These are phyloP conservation scores for Fusarium burgessii DNA, from an alignment of 2,329 filamentous ascomycete genomes.

Conservation along the genomic window DNA sequence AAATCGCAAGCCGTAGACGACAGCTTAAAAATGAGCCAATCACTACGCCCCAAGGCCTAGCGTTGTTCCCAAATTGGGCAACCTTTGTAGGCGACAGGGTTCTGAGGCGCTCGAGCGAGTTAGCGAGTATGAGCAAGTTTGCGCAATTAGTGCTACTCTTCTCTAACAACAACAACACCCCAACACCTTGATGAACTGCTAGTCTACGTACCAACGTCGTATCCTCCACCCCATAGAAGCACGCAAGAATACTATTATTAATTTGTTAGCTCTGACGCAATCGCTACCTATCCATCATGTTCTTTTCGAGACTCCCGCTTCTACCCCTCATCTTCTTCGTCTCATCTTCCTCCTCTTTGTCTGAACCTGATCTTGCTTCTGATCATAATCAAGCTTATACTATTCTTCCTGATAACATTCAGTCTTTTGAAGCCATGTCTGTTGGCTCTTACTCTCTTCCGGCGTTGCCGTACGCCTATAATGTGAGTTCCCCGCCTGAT, in stretches of 20 bases:
- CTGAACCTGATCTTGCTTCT: slow-evolving; percentile 5
- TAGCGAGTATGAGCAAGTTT: slow-evolving; percentile 49
- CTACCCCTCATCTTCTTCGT: slow-evolving; percentile 39
- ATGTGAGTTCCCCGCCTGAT: slow-evolving; percentile 63
- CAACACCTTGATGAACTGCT: slow-evolving; percentile 36
- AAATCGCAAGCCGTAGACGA: background rate
- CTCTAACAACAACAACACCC: slow-evolving; percentile 20
- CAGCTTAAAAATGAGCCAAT: slow-evolving; percentile 46
- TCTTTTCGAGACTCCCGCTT: slow-evolving; percentile 13
- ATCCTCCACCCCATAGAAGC: background rate
- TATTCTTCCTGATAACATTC: background rate
- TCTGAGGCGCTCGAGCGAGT: background rate
- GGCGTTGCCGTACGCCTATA: slow-evolving; percentile 74
- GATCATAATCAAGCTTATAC: slow-evolving; percentile 8
- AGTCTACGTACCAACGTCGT: background rate
- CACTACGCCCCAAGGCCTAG: slow-evolving; percentile 34
- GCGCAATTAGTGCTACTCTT: slow-evolving; percentile 20
- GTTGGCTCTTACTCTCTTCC: slow-evolving; percentile 69
- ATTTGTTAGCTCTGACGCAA: slow-evolving; percentile 35
- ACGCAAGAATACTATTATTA: slow-evolving; percentile 4
- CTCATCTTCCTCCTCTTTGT: slow-evolving; percentile 6
- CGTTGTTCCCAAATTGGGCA: slow-evolving; percentile 46
- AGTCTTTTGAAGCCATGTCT: slow-evolving; percentile 50
- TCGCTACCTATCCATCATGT: slow-evolving; percentile 17
- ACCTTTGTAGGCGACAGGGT: slow-evolving; percentile 12